phyloP scores from a whole-genome alignment of 2,329 filamentous ascomycete species.

The Massarina eburnea region DNA sequence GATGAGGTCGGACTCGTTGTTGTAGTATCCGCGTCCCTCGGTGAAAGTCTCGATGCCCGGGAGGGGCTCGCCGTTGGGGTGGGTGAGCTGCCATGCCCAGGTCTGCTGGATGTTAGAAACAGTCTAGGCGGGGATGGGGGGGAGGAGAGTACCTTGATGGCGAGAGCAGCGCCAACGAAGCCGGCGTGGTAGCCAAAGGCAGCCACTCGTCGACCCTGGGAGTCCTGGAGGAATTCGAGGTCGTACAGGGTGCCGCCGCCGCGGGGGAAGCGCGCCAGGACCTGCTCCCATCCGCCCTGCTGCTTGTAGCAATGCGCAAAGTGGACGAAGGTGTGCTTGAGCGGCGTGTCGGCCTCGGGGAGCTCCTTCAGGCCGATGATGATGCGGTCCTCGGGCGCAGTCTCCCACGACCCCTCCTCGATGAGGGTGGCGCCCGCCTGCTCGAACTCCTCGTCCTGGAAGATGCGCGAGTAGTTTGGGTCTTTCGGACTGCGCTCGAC shows the following conservation, averaged over 20 bases:
- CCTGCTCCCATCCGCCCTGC: slow-evolving; percentile 66
- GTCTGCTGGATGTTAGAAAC: slow-evolving; percentile 52
- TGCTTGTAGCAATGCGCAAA: slow-evolving; percentile 49
- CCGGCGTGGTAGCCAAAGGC: slow-evolving; percentile 62
- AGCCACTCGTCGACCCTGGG: slow-evolving; percentile 69
- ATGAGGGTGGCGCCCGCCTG: slow-evolving; percentile 43
- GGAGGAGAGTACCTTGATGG: slow-evolving; percentile 35
- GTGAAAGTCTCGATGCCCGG: slow-evolving; percentile 61
- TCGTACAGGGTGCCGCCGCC: slow-evolving; percentile 80
- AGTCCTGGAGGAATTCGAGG: slow-evolving; percentile 81
- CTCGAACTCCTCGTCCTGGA: slow-evolving; percentile 45
- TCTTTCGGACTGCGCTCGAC: slow-evolving; percentile 44
- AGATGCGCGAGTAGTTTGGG: slow-evolving; percentile 43
- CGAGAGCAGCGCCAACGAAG: slow-evolving; percentile 52
- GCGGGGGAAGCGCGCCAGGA: slow-evolving; percentile 75
- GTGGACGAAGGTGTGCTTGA: slow-evolving; percentile 45
- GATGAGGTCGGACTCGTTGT: slow-evolving; percentile 74
- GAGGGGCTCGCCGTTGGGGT: slow-evolving; percentile 66
- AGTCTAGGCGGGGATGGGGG: too few relatives aligned
- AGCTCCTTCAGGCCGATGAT: slow-evolving; percentile 48
- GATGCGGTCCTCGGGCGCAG: slow-evolving; percentile 41
- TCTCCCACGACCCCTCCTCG: slow-evolving; percentile 41
- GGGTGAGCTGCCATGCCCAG: slow-evolving; percentile 80
- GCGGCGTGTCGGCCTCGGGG: slow-evolving; percentile 41
- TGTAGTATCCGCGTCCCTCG: slow-evolving; percentile 59